phyloP scores from a whole-genome alignment of 2,329 filamentous ascomycete genomes.

The Clonostachys chloroleuca region DNA sequence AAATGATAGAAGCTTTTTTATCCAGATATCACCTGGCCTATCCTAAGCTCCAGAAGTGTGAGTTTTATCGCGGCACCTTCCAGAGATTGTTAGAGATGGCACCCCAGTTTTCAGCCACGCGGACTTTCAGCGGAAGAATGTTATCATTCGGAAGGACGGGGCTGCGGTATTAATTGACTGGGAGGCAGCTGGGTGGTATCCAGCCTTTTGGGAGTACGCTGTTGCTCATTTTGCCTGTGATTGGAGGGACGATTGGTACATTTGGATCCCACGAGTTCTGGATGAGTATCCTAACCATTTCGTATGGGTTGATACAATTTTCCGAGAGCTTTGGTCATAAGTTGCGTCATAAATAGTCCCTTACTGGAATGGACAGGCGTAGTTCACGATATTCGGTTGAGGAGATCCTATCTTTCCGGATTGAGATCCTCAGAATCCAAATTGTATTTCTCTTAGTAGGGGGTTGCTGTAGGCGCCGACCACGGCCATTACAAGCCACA shows the following conservation, averaged over 20 bases:
- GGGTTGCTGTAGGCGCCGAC: too few relatives aligned
- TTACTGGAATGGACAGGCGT: too few relatives aligned
- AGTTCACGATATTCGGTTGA: too few relatives aligned
- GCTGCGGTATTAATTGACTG: slow-evolving; percentile 10
- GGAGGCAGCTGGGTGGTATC: slow-evolving; percentile 14
- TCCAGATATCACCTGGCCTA: too few relatives aligned
- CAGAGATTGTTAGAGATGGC: too few relatives aligned
- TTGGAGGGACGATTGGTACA: slow-evolving; percentile 13
- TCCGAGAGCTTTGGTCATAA: slow-evolving; percentile 9
- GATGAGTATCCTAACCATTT: slow-evolving; percentile 11
- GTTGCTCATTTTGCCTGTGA: slow-evolving; percentile 5
- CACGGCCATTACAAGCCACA: too few relatives aligned
- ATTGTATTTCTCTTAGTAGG: too few relatives aligned
- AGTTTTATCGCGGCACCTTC: too few relatives aligned
- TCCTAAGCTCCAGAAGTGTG: too few relatives aligned
- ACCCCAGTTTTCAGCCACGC: slow-evolving; percentile 10
- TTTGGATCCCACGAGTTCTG: slow-evolving; percentile 8
- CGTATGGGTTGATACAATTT: slow-evolving; percentile 10
- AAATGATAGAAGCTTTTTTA: too few relatives aligned
- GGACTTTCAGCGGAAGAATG: slow-evolving; percentile 14
- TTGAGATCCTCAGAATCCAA: too few relatives aligned
- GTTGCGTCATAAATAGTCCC: neutral
- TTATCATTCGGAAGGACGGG: slow-evolving; percentile 7
- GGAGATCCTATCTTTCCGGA: too few relatives aligned
- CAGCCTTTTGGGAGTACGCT: slow-evolving; percentile 14